Conservation (phyloP, 1,284 basidiomycete species). For the Rugosomyces carneus region DNA sequence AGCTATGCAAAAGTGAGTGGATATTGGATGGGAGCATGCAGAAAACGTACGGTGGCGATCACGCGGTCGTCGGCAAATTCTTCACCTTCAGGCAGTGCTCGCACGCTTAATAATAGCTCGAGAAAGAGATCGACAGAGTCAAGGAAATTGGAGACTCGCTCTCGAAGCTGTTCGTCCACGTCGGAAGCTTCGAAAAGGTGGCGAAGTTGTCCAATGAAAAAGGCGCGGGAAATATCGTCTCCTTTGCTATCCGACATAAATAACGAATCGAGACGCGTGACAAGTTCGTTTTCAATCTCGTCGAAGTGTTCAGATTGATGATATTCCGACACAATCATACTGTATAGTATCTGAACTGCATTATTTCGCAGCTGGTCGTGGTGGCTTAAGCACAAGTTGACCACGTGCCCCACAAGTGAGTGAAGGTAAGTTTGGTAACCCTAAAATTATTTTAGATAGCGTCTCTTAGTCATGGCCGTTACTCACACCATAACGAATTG, state of each 20-base stretch:
- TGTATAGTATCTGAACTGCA: conserved; percentile 89
- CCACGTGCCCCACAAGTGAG: conserved; percentile 84
- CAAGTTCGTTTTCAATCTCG: conserved; percentile 90
- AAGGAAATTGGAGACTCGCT: conserved; percentile 78
- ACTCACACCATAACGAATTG: conserved; percentile 58
- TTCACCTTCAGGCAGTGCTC: conserved; percentile 91
- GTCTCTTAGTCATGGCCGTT: not conserved
- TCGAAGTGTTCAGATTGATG: conserved; percentile 77
- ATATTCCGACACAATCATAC: conserved; percentile 94
- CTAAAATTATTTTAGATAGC: conserved; percentile 30
- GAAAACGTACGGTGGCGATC: conserved; percentile 68
- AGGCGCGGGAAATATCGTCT: conserved; percentile 85
- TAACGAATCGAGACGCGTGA: conserved; percentile 87
- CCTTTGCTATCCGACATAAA: conserved; percentile 90
- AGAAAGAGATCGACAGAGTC: conserved; percentile 92
- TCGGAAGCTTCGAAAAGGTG: conserved; percentile 80
- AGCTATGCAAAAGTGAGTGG: conserved; percentile 39
- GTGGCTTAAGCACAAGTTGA: conserved; percentile 90
- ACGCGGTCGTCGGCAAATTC: conserved; percentile 93
- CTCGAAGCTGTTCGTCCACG: conserved; percentile 74
- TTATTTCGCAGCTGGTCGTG: conserved; percentile 89
- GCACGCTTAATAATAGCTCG: conserved; percentile 85
- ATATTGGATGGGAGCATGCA: conserved; percentile 4
- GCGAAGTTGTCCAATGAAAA: conserved; percentile 91
- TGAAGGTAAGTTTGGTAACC: conserved; percentile 82